Base-by-base conservation (phyloP, 352 stramenopile species). In the Aphanomyces cochlioides region DNA sequence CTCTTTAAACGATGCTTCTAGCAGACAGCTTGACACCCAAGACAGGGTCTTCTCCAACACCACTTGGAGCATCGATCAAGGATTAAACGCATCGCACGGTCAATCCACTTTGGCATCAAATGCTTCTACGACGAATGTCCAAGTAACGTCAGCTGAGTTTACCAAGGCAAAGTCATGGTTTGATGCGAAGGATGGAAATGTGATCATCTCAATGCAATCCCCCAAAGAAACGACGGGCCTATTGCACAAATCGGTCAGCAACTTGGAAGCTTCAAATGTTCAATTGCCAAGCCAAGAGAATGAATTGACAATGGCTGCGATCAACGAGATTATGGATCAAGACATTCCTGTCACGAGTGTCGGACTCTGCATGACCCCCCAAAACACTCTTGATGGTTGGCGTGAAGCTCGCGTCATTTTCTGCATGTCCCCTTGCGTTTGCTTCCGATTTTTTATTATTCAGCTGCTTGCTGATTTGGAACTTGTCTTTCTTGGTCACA, bases 401-500 rank as follows among this genome's bases (percentile, higher is more conserved):
- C 39, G 43, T 15, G 59, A 67, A 43, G 19, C 38, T 7, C 17
- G 59, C 15, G 41, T 48, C 38, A 57, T 67, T 41, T 45, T 67
- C 38, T 67, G 59, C 41, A 5, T 39, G 15, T 56, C 40, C 5
- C 59, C 43, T n/a, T 12, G 8, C 39, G 3, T 41, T n/a, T 67
- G 39, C 15, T 56, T 67, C 1, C 59, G 41, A 5, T 43, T 67
- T 56, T 10, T 67, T 4, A 28, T 54, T 7, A 3, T 36, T 10
- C 59, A 67, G n/a, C 17, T 67, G 6, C 19, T 34, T 0, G 7
- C 38, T 3, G 59, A 67, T 28, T 41, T 40, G 19, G 59, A 67
- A 50, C 59, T 67, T 45, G 48, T 67, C 17, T 67, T 67, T 28
- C 17, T 67, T 10, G 59, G 59, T 5, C 59, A 67, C 28, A 38